Percentiles rank a stretch among this genome's conserved stretches.
These are phyloP conservation scores for Cubamyces sp. DNA, from an alignment of 768 basidiomycete species.

Conservation along the genomic window DNA sequence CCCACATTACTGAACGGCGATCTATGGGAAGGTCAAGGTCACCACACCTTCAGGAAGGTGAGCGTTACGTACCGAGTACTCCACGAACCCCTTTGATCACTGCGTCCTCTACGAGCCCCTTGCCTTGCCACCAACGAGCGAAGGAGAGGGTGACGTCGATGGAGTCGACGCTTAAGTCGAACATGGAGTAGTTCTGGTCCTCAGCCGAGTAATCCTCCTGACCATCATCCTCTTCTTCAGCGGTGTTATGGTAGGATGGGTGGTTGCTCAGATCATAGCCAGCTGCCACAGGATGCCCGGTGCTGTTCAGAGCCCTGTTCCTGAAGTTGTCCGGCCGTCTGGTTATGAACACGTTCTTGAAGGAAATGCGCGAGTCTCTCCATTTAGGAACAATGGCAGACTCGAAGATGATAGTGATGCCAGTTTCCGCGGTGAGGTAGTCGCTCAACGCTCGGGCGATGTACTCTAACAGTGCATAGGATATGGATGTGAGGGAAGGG, in stretches of 20 bases:
- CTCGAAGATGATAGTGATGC: constrained; percentile 94
- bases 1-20: constrained; percentile 84
- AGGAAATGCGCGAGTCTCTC: constrained; percentile 94
- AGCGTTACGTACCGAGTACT: constrained; percentile 63
- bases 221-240: constrained; percentile 60
- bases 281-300: constrained; percentile 58
- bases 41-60: no score
- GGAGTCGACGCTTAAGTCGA: constrained; percentile 91
- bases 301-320: constrained; percentile 13
- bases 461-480: constrained; percentile 68
- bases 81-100: constrained; percentile 94
- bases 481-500: neutral
- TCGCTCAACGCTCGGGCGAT: constrained; percentile 88
- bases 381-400: constrained; percentile 98
- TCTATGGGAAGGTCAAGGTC: constrained; percentile 50
- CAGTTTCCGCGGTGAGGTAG: constrained; percentile 92
- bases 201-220: constrained; percentile 44
- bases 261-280: constrained; percentile 82
- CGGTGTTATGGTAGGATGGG: constrained; percentile 63
- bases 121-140: constrained; percentile 93
- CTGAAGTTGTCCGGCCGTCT: constrained; percentile 56
- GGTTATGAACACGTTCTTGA: constrained; percentile 96
- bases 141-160: constrained; percentile 94
- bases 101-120: constrained; percentile 89
- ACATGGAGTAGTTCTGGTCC: constrained; percentile 82